Conservation (phyloP, 768 basidiomycete species). For the Mycena venus region DNA sequence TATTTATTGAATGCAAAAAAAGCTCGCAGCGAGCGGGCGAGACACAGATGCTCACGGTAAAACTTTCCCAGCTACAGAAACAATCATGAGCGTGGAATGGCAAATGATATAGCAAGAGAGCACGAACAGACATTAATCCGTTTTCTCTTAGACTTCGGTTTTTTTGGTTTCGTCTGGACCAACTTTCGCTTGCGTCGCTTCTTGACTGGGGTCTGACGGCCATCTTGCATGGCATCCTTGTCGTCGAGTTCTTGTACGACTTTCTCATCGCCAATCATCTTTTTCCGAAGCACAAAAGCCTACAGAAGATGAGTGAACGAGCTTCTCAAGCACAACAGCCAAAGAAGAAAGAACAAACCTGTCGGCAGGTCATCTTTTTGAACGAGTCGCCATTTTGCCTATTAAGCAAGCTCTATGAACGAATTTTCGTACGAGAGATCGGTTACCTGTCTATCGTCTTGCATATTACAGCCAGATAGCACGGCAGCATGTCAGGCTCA, state of each 20-base stretch:
- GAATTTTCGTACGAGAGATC: too few relatives aligned
- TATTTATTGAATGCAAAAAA: constrained; percentile 14
- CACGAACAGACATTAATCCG: background rate
- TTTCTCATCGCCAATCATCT: background rate
- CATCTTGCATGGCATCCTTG: too few relatives aligned
- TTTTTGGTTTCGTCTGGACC: too few relatives aligned
- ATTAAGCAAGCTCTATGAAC: too few relatives aligned
- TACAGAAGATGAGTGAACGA: constrained; percentile 26
- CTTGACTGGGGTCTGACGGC: too few relatives aligned
- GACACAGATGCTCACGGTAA: background rate
- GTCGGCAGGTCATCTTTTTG: constrained; percentile 60
- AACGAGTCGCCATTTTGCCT: too few relatives aligned
- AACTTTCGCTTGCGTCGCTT: background rate
- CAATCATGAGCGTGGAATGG: background rate
- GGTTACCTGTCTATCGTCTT: too few relatives aligned
- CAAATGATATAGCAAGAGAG: background rate
- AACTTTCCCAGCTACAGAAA: background rate
- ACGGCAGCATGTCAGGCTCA: constrained; percentile 61
- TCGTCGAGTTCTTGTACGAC: background rate
- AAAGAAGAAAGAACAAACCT: constrained; percentile 51
- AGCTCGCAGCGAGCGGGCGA: constrained; percentile 31
- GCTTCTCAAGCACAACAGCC: constrained; percentile 32
- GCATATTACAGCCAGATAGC: constrained; percentile 63
- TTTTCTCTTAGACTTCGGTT: too few relatives aligned
- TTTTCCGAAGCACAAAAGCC: constrained; percentile 31